phyloP scores from a whole-genome alignment of 139 green algal genomes.

The Chlorella sp. region DNA sequence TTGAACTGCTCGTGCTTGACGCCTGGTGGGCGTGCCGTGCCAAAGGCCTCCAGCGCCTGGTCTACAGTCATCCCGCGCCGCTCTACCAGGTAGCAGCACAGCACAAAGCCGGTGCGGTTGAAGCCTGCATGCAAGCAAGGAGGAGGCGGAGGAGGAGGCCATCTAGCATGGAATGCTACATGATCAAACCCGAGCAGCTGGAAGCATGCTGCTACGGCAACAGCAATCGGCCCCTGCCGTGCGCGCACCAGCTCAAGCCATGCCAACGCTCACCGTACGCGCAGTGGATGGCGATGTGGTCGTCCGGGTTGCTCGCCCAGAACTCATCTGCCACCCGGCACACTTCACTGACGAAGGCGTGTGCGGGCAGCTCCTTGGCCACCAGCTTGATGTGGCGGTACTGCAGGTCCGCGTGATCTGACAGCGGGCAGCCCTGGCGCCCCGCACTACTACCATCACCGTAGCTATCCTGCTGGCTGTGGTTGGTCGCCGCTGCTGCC shows the following conservation, averaged over 20 bases:
- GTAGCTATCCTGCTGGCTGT: too few species aligned
- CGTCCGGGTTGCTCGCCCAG: conserved; percentile 42
- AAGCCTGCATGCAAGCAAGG: too few species aligned
- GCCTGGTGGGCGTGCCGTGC: conserved; percentile 54
- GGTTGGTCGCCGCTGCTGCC: too few species aligned
- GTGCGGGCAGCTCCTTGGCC: conserved; percentile 62
- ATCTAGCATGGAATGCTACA: too few species aligned
- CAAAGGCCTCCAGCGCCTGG: conserved; percentile 66
- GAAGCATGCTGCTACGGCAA: too few species aligned
- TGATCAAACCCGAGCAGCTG: too few species aligned
- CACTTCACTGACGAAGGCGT: conserved; percentile 44
- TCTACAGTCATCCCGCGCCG: conserved; percentile 50
- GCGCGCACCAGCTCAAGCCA: too few species aligned
- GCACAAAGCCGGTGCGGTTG: conserved; percentile 86
- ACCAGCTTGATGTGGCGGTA: conserved; percentile 57
- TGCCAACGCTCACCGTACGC: conserved; percentile 71
- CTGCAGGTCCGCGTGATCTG: conserved; percentile 26
- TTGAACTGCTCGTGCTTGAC: conserved; percentile 80
- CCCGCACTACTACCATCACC: too few species aligned
- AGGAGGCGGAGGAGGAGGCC: too few species aligned
- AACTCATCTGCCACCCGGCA: conserved; percentile 34
- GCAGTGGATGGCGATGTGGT: conserved; percentile 81
- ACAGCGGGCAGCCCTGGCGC: too few species aligned
- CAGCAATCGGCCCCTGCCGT: too few species aligned
- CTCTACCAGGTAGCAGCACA: conserved; percentile 71